Evolutionary conservation across 345 rosid species (phyloP).

Genomic region (Cardamine chenopodiifolia): DNA sequence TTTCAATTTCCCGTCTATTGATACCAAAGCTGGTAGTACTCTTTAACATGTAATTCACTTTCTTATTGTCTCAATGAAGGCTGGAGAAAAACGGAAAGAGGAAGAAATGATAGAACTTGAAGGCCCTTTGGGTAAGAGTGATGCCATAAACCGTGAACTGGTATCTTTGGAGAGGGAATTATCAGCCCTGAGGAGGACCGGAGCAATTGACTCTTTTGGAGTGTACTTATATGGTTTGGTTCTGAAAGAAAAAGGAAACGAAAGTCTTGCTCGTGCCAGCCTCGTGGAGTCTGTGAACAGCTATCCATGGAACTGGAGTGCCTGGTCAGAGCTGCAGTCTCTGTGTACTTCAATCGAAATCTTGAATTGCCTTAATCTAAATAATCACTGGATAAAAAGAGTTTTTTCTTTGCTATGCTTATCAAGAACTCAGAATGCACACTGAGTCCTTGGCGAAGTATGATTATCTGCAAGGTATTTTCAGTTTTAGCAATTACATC

Average conservation of each 20-base stretch:
- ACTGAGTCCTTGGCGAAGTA: slow-evolving; percentile 73
- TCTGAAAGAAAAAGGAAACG: slow-evolving; percentile 88
- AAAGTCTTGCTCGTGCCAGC: slow-evolving; percentile 66
- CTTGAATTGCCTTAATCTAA: slow-evolving; percentile 71
- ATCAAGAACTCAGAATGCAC: slow-evolving; percentile 93
- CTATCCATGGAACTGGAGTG: slow-evolving; percentile 99
- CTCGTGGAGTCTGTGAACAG: slow-evolving; percentile 88
- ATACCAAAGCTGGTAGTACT: neutral
- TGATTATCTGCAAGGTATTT: slow-evolving; percentile 69
- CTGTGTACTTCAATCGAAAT: slow-evolving; percentile 71
- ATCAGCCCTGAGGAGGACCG: slow-evolving; percentile 67
- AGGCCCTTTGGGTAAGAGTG: slow-evolving; percentile 82
- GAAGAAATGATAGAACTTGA: slow-evolving; percentile 94
- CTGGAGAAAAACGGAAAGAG: slow-evolving; percentile 97
- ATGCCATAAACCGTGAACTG: slow-evolving; percentile 72
- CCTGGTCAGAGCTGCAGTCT: slow-evolving; percentile 93
- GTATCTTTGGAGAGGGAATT: slow-evolving; percentile 83
- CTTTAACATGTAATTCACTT: slow-evolving; percentile 17
- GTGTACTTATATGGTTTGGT: slow-evolving; percentile 85
- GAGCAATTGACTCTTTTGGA: slow-evolving; percentile 79
- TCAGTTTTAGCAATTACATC: slow-evolving; percentile 79
- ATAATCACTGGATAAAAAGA: slow-evolving; percentile 98
- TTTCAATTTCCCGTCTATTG: neutral
- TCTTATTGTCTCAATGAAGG: slow-evolving; percentile 48
- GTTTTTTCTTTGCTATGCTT: slow-evolving; percentile 82